These are phyloP conservation scores for Kurtzmaniella cleridarum DNA, from an alignment of 805 yeast genomes.

Conservation along the genomic window DNA sequence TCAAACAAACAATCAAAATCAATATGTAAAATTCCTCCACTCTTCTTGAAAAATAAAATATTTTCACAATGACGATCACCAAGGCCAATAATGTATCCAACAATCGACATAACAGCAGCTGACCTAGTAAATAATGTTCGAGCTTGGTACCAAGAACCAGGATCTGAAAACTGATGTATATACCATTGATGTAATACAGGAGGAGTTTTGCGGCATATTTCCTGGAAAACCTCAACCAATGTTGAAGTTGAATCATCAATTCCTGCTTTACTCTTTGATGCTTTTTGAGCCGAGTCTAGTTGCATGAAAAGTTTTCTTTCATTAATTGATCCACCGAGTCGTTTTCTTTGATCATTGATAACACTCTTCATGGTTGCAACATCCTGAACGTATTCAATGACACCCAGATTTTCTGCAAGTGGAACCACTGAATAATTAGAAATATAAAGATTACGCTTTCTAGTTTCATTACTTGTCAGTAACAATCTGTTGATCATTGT, in stretches of 20 bases:
- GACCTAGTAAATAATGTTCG: slow-evolving; percentile 72
- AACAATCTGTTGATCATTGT: slow-evolving; percentile 76
- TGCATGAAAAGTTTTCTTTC: slow-evolving; percentile 25
- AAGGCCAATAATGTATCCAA: slow-evolving; percentile 87
- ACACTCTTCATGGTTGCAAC: slow-evolving; percentile 32
- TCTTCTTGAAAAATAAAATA: slow-evolving; percentile 61
- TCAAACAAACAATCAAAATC: slow-evolving; percentile 97
- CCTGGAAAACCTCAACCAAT: slow-evolving; percentile 14
- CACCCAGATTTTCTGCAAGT: slow-evolving; percentile 77
- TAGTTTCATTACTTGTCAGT: slow-evolving; percentile 61
- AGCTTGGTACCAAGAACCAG: slow-evolving; percentile 79
- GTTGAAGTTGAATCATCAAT: slow-evolving; percentile 4
- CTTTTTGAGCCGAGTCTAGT: slow-evolving; percentile 27
- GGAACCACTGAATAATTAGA: slow-evolving; percentile 87
- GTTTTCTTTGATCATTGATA: slow-evolving; percentile 21
- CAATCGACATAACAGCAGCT: slow-evolving; percentile 94
- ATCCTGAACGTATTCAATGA: slow-evolving; percentile 58
- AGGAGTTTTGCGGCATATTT: slow-evolving; percentile 35
- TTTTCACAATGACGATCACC: slow-evolving; percentile 98
- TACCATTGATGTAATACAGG: slow-evolving; percentile 88
- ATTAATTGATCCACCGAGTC: slow-evolving; percentile 17
- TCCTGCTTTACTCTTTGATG: slow-evolving; percentile 12
- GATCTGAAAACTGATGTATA: slow-evolving; percentile 82
- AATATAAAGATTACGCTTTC: slow-evolving; percentile 64
- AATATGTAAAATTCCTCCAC: slow-evolving; percentile 84